Base-by-base conservation (phyloP, 2,329 filamentous ascomycete species). In the Pestalotiopsis sp. region DNA sequence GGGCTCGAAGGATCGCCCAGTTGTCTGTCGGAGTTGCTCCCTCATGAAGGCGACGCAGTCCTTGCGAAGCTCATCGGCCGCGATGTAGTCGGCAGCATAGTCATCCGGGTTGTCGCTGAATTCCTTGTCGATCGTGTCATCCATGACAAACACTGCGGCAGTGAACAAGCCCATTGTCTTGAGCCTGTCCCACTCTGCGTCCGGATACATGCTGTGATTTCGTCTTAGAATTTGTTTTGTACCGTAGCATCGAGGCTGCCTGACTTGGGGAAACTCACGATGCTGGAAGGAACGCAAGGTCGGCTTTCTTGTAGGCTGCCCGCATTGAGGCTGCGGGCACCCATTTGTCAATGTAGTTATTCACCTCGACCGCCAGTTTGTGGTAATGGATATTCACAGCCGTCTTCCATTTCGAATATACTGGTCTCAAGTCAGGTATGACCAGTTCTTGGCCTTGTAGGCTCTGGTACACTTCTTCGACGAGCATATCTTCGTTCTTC, bases 91-190 rank as follows among this genome's bases (percentile, higher is more conserved):
- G 3, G 71, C 71, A 14, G 71, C 71, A 20, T 69, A 67, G 40
- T 72, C 70, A 2, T 57, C 44, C 17, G 66, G 62, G 4, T 67
- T 66, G 35, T 67, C 55, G 4, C 71, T 70, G 56, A 71, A 69
- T 52, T 70, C 69, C 68, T 70, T 71, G 58, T 73, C 71, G 17
- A 72, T 69, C 9, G 70, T 69, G 56, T 73, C 71, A 52, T 73
- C 71, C 39, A 71, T 70, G 6, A 72, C 69, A 38, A 73, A 73
- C 24, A 71, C 68, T 22, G 67, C 66, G 56, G 71, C 67, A 22
- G 67, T 70, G 20, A 73, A 60, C 2, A 72, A 39, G 20, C 65
- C 71, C 69, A 72, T 72, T 10, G 68, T 71, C 64, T 70, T 68
- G 17, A 72, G 58, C 38, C 66, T 66, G 13, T 72, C 71, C 38